phyloP scores from a whole-genome alignment of 2,329 filamentous ascomycete species.

The Cladosporium sp. region DNA sequence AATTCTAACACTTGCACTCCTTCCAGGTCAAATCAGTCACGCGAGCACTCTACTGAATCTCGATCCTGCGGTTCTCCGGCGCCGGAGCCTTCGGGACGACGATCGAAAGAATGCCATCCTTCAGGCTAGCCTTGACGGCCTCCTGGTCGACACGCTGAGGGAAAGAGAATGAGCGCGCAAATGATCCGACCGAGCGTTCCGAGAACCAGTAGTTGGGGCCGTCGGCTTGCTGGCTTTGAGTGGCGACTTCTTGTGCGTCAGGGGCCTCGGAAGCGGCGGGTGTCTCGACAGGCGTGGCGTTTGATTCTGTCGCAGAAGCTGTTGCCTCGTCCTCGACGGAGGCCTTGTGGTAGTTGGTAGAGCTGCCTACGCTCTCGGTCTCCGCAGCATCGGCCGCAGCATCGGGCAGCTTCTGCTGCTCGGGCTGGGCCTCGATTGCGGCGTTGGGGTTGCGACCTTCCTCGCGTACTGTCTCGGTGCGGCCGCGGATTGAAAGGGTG shows the following conservation, averaged over 20 bases:
- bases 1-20: not conserved
- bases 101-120: slow-evolving; percentile 57
- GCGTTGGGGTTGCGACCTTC: slow-evolving; percentile 50
- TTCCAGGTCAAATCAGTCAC: slow-evolving; percentile 19
- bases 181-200: slow-evolving; percentile 57
- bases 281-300: slow-evolving; percentile 17
- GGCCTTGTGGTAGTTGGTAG: slow-evolving; percentile 44
- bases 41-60: slow-evolving; percentile 45
- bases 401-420: slow-evolving; percentile 1
- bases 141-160: slow-evolving; percentile 56
- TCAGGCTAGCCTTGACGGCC: slow-evolving; percentile 56
- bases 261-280: slow-evolving; percentile 27
- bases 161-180: slow-evolving; percentile 57
- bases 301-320: slow-evolving; percentile 14
- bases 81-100: slow-evolving; percentile 53
- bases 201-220: slow-evolving; percentile 58
- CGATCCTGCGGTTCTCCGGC: slow-evolving; percentile 49
- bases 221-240: slow-evolving; percentile 22
- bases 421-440: slow-evolving; percentile 42
- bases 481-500: slow-evolving; percentile 68
- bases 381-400: slow-evolving; percentile 4
- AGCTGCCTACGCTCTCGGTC: slow-evolving; percentile 22
- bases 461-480: slow-evolving; percentile 60
- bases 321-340: slow-evolving; percentile 59
- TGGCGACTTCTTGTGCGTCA: slow-evolving; percentile 30